Conservation (phyloP, 2,329 filamentous ascomycete genomes). For the Berkeleyomyces basicola region DNA sequence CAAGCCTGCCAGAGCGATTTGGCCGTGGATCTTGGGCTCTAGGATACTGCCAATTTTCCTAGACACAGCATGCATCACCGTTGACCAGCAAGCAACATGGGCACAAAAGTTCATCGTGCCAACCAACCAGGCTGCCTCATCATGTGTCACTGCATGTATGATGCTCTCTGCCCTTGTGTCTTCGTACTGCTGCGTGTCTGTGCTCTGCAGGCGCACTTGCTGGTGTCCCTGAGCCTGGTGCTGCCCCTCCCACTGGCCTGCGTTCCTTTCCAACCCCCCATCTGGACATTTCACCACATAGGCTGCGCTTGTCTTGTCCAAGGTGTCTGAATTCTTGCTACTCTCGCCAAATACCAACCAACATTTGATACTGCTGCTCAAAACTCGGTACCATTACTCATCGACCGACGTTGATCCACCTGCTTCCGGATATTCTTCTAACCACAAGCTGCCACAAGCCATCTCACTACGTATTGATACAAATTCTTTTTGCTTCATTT, state of each 20-base stretch:
- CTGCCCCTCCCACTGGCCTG: too few species aligned
- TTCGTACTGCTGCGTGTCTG: not conserved
- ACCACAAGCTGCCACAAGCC: too few species aligned
- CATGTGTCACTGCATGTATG: not conserved
- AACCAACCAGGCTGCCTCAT: not conserved
- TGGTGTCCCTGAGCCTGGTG: not conserved
- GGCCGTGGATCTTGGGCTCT: not conserved
- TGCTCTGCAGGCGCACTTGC: not conserved
- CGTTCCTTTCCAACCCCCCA: too few species aligned
- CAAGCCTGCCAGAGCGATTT: not conserved
- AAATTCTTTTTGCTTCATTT: not conserved
- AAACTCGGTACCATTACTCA: not conserved
- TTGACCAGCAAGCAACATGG: not conserved
- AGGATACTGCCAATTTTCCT: not conserved
- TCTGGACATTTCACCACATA: too few species aligned
- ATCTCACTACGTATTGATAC: too few species aligned
- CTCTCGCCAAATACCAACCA: too few species aligned
- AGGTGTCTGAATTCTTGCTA: too few species aligned
- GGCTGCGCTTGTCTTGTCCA: too few species aligned
- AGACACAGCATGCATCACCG: not conserved
- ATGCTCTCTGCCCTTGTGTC: not conserved
- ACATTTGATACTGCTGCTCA: too few species aligned
- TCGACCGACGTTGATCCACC: not conserved
- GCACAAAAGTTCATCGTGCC: not conserved
- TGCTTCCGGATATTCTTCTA: not conserved